Conservation (phyloP, 257 asterid species). For the Petunia secreta region DNA sequence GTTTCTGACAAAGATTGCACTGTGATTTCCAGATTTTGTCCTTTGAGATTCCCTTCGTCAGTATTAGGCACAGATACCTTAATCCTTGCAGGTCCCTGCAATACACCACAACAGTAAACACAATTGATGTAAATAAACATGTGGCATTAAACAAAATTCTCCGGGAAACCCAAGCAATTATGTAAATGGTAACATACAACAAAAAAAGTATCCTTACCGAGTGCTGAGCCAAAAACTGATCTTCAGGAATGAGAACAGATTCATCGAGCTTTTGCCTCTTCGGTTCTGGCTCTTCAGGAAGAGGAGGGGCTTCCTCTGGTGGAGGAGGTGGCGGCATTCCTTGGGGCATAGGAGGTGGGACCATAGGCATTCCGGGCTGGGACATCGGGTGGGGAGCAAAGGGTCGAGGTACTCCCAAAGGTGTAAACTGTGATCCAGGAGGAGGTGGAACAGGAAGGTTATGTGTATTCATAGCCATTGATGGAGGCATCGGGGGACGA, state of each 20-base stretch:
- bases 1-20: constrained; percentile 83
- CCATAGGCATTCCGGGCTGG: constrained; percentile 76
- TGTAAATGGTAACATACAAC: neutral
- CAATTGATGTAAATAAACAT: neutral
- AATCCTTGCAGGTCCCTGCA: constrained; percentile 83
- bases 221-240: constrained; percentile 78
- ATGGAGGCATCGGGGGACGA: constrained; percentile 70
- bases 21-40: constrained; percentile 77
- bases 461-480: constrained; percentile 47
- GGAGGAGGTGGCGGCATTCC: constrained; percentile 88
- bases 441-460: constrained; percentile 66
- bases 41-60: constrained; percentile 91
- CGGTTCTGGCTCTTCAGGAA: constrained; percentile 95
- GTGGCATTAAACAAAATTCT: neutral
- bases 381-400: constrained; percentile 56
- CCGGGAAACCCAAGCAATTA: neutral
- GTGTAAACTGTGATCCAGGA: constrained; percentile 86
- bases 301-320: constrained; percentile 96
- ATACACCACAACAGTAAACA: constrained; percentile 30
- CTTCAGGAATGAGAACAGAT: constrained; percentile 81
- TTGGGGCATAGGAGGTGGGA: constrained; percentile 80
- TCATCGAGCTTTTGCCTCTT: constrained; percentile 93
- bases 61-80: constrained; percentile 75
- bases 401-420: constrained; percentile 63
- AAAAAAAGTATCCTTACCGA: constrained; percentile 45